Base-by-base conservation (phyloP, 345 rosid species). In the Crucihimalaya himalaica region DNA sequence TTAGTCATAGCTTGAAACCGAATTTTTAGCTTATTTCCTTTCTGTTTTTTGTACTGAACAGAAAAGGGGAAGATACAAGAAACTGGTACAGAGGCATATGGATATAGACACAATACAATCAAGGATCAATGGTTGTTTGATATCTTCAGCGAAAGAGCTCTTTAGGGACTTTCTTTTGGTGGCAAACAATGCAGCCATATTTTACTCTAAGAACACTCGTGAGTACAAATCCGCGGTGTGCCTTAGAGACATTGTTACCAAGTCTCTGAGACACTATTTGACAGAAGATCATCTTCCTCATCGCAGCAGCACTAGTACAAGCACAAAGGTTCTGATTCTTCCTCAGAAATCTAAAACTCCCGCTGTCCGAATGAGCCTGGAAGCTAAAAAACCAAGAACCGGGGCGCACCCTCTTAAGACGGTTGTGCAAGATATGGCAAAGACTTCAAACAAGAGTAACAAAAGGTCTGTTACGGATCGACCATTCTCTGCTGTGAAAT, bases 1-100 rank as follows among this genome's bases (percentile, higher is more conserved):
- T 43, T 10, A n/a, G 27, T 42, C 19, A 9, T 11, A 12, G n/a
- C 58, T 77, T 64, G 29, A 23, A 31, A 57, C 68, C 3, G 46
- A 28, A 10, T 18, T 10, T 67, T 12, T 27, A 1, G 34, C 66
- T 59, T 42, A 23, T n/a, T 1, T 40, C 5, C 20, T n/a, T 6
- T 14, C 3, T 20, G 0, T 4, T 37, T 20, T 8, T 42, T 58
- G 37, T 21, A n/a, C 4, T 34, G 34, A 45, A 69, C 91, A 91
- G 98, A 93, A 91, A 72, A 86, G 96, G 54, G 92, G 92, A 78
- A 86, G 96, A 72, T 91, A 91, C 82, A 91, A 88, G 88, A 91
- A 84, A 82, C 70, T 89, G 83, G 87, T 93, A 25, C 43, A 79
- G 35, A 86, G 79, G 63, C 96, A 88, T 81, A 78, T 86, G 84